Evolutionary conservation across 148 eudicot genomes (phyloP).

Genomic region (Oxyria digyna): DNA sequence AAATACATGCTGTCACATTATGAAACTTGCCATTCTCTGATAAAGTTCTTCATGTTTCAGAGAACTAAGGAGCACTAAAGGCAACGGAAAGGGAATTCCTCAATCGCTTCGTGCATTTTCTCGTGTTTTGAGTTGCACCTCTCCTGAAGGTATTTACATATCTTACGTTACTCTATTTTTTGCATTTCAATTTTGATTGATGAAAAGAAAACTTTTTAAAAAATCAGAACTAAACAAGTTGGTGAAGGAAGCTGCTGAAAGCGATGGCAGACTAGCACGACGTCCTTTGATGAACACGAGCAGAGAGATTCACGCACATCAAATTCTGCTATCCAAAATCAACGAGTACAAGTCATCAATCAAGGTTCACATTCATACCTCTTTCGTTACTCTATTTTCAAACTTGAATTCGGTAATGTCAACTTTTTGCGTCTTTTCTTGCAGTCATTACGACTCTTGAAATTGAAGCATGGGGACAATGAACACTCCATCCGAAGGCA

Average conservation of each 20-base stretch:
- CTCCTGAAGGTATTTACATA: slow-evolving; percentile 41
- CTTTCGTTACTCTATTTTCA: background rate
- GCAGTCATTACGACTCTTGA: slow-evolving; percentile 17
- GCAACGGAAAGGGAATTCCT: slow-evolving; percentile 81
- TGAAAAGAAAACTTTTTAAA: background rate
- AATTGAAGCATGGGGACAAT: slow-evolving; percentile 4
- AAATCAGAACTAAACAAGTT: slow-evolving; percentile 49
- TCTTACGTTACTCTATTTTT: background rate
- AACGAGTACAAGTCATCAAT: slow-evolving; percentile 24
- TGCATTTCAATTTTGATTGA: too few relatives aligned
- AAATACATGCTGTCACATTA: background rate
- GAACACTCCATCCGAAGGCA: slow-evolving; percentile 22
- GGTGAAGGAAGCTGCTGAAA: slow-evolving; percentile 40
- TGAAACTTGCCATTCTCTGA: background rate
- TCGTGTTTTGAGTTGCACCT: slow-evolving; percentile 51
- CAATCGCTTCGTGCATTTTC: slow-evolving; percentile 76
- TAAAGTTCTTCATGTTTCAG: slow-evolving; percentile 16
- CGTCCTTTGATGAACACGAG: slow-evolving; percentile 36
- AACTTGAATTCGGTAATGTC: too few relatives aligned
- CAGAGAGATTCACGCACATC: slow-evolving; percentile 62
- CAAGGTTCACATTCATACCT: slow-evolving; percentile 21
- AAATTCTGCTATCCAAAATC: slow-evolving; percentile 36
- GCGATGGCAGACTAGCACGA: slow-evolving; percentile 82
- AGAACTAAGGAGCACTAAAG: slow-evolving; percentile 43
- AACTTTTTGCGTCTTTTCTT: background rate